phyloP scores from a whole-genome alignment of 331 rosid species.

The Spiraea crenata region DNA sequence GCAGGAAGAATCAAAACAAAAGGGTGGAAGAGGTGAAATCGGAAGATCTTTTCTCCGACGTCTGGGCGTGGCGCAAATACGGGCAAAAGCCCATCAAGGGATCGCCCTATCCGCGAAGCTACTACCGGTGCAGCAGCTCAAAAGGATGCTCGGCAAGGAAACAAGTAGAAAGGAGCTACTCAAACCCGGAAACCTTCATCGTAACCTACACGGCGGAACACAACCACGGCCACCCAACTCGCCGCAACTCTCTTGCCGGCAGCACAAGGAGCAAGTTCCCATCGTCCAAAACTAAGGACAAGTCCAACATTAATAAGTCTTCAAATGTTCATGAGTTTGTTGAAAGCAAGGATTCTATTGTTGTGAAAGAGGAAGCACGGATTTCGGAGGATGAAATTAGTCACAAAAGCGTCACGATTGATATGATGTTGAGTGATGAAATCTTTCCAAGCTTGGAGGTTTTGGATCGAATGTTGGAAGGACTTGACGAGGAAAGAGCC shows the following conservation, averaged over 20 bases:
- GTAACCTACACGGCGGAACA: constrained; percentile 80
- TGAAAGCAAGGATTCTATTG: background rate
- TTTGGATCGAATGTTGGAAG: constrained; percentile 16
- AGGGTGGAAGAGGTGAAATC: constrained; percentile 56
- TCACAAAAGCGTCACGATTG: background rate
- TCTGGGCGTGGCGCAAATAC: constrained; percentile 98
- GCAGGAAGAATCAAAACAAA: constrained; percentile 63
- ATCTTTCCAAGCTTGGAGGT: constrained; percentile 39
- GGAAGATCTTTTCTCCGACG: constrained; percentile 47
- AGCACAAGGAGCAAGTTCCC: constrained; percentile 51
- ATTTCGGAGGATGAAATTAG: constrained; percentile 13
- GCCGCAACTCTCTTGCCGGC: constrained; percentile 74
- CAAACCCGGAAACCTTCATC: constrained; percentile 53
- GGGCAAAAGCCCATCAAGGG: constrained; percentile 99
- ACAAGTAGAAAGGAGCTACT: constrained; percentile 73
- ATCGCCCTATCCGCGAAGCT: constrained; percentile 89
- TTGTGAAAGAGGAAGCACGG: constrained; percentile 23
- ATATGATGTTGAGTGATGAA: constrained; percentile 23
- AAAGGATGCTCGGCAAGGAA: constrained; percentile 88
- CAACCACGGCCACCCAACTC: constrained; percentile 66
- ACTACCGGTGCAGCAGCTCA: constrained; percentile 79
- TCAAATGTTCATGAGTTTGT: background rate
- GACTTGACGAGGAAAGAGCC: too few relatives aligned
- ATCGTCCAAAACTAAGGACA: background rate
- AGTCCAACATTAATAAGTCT: background rate